A percentile compares a stretch with the other conserved stretches of the same genome.
phyloP scores from a whole-genome alignment of 805 yeast genomes.

The Scheffersomyces coipomensis region DNA sequence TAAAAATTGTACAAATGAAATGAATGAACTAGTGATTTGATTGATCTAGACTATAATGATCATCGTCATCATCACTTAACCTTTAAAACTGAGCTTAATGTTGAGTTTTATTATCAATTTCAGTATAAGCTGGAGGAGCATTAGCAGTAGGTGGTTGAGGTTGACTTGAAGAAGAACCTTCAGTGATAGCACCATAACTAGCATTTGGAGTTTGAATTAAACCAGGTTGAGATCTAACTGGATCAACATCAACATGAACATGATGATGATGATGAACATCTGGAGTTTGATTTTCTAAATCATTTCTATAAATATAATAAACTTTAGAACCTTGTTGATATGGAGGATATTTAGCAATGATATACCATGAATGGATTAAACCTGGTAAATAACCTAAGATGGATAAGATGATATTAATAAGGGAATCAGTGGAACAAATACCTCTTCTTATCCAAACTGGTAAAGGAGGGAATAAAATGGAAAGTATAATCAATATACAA shows the following conservation, averaged over 20 bases:
- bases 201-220: constrained; percentile 9
- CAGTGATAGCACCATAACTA: constrained; percentile 28
- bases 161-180: constrained; percentile 12
- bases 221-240: constrained; percentile 8
- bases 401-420: constrained; percentile 41
- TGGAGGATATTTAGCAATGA: constrained; percentile 47
- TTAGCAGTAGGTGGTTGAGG: background rate
- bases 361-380: constrained; percentile 48
- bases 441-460: constrained; percentile 72
- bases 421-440: constrained; percentile 50
- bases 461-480: constrained; percentile 70
- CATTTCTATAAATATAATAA: constrained; percentile 33
- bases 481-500: constrained; percentile 54
- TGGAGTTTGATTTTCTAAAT: constrained; percentile 28
- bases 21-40: too few species aligned
- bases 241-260: constrained; percentile 4
- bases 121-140: constrained; percentile 33
- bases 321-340: constrained; percentile 27
- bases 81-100: too few species aligned
- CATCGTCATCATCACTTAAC: too few species aligned
- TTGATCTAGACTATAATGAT: too few species aligned
- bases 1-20: too few species aligned
- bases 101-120: constrained; percentile 18
- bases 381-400: constrained; percentile 53
- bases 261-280: constrained; percentile 6